Evolutionary conservation across 192 early-diverging fungal species (phyloP), one percentile per base, ranked within the genome.

Genomic region (Gigaspora rosea): DNA sequence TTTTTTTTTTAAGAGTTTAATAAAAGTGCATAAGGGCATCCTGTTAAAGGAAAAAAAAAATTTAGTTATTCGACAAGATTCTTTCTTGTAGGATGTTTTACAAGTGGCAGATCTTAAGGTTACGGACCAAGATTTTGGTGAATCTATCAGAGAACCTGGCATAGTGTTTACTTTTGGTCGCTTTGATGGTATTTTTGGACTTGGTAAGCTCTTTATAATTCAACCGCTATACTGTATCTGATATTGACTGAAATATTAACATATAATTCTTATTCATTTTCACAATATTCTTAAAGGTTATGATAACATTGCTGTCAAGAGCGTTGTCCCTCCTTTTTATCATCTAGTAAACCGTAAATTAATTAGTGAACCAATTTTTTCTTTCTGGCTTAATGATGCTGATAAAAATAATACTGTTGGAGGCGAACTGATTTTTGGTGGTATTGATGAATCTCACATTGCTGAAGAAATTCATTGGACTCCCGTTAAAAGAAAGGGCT

Each of bases 131-230:
- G 91, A 92, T 74, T 99, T 99, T 88, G 96, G 91, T 32, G 98
- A 99, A 88, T 92, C 93, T 5, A 90, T 91, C 50, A 97, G 96
- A 88, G 96, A 98, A 80, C 98, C 98, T 13, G 97, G 97, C 0
- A 87, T 98, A 47, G 91, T 95, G 1, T 99, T 98, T 88, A 93
- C 92, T 2, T 92, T 96, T 76, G 96, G 94, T 22, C 84, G 90
- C 20, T 99, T 98, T 77, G 97, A 99, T 81, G 97, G 97, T 27
- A 99, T 99, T 81, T 87, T 98, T 63, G 96, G 96, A 12, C 83
- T 98, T 16, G 95, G 75, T 76, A 76, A 18, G 32, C 57, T 32
- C 66, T 36, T 51, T 49, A 22, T 22, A 41, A 36, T 41, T 18
- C 16, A 22, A 1, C 13, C 7, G 7, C 18, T 51, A 33, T 52